These are phyloP conservation scores for Lupinus albus DNA, from an alignment of 306 rosid species.

Conservation along the genomic window DNA sequence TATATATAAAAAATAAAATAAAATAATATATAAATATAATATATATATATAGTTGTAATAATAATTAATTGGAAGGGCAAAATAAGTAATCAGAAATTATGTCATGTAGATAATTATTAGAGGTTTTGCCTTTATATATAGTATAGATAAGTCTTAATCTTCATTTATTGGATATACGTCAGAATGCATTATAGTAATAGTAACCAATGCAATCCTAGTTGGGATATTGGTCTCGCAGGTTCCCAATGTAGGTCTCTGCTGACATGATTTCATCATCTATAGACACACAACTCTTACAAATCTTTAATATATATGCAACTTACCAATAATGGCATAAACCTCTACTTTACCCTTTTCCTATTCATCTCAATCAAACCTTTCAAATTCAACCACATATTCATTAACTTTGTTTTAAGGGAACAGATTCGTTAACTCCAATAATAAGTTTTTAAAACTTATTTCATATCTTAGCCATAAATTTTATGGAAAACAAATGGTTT, in stretches of 20 bases:
- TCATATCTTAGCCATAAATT: too few species aligned
- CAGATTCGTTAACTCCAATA: too few species aligned
- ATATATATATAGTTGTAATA: too few species aligned
- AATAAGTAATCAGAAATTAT: too few species aligned
- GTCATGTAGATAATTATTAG: background rate
- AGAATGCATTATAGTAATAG: slow-evolving; percentile 15
- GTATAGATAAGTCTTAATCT: background rate
- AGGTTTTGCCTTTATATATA: background rate
- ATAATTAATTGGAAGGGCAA: too few species aligned
- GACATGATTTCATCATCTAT: slow-evolving; percentile 43
- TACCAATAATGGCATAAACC: slow-evolving; percentile 50
- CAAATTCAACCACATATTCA: background rate
- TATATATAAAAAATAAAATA: too few species aligned
- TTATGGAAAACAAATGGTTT: too few species aligned
- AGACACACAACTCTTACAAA: slow-evolving; percentile 33
- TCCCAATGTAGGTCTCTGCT: slow-evolving; percentile 42
- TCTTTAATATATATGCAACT: slow-evolving; percentile 44
- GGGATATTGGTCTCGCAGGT: slow-evolving; percentile 42
- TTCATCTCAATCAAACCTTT: slow-evolving; percentile 39
- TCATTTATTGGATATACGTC: slow-evolving; percentile 36
- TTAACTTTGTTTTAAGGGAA: slow-evolving; percentile 16
- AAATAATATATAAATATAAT: too few species aligned
- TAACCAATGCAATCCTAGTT: background rate
- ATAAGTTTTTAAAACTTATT: too few species aligned
- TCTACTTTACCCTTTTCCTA: slow-evolving; percentile 15